Conservation (phyloP, 1,284 basidiomycete species). For the Irpex rosettiformis region DNA sequence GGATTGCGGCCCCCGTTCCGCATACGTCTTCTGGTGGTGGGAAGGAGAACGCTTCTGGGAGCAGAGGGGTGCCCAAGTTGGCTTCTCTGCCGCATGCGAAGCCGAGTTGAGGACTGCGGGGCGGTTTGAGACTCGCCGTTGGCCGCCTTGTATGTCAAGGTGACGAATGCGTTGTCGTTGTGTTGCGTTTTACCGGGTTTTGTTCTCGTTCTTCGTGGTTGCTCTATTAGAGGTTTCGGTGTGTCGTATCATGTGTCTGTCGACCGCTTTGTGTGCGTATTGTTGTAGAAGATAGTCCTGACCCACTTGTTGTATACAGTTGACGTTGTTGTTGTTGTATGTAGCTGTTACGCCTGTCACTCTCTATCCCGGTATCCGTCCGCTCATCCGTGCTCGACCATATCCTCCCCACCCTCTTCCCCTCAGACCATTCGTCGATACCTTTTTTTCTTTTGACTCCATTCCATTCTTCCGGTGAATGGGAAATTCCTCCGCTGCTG, state of each 20-base stretch:
- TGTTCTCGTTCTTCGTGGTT: not conserved
- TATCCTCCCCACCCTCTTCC: not conserved
- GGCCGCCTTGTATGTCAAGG: too few species aligned
- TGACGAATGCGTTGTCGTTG: not conserved
- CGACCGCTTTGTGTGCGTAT: not conserved
- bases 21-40: slow-evolving; percentile 23
- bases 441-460: too few species aligned
- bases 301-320: too few species aligned
- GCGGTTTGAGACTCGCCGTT: not conserved
- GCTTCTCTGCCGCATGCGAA: slow-evolving; percentile 15
- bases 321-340: too few species aligned
- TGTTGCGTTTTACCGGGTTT: not conserved
- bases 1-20: slow-evolving; percentile 29
- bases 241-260: not conserved
- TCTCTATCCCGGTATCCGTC: not conserved
- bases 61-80: slow-evolving; percentile 23
- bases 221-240: not conserved
- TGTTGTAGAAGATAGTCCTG: not conserved
- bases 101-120: not conserved
- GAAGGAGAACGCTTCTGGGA: slow-evolving; percentile 21
- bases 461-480: not conserved
- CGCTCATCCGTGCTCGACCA: not conserved
- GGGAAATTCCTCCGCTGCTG: not conserved
- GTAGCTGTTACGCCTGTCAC: not conserved
- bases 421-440: not conserved